A percentile compares a stretch with the other conserved stretches of the same genome.
These are phyloP conservation scores for Lactarius sp. DNA, from an alignment of 768 basidiomycete species.

Conservation along the genomic window DNA sequence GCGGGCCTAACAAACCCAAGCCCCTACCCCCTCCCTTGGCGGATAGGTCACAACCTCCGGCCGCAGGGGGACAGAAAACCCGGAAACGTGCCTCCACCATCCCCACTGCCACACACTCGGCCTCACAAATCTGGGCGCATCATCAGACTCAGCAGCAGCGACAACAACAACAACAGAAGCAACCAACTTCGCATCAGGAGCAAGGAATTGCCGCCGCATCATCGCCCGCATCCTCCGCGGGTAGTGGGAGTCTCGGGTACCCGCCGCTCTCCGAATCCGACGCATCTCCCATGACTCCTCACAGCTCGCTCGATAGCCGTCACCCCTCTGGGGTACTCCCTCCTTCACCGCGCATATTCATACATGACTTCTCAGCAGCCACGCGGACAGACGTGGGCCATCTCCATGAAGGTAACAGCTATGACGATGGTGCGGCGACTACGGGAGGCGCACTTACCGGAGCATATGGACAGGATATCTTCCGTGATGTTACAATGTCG, in stretches of 20 bases:
- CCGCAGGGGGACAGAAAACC: constrained; percentile 1
- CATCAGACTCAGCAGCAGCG: background rate
- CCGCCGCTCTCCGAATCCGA: constrained; percentile 13
- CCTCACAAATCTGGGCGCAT: background rate
- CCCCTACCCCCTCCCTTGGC: background rate
- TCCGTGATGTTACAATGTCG: background rate
- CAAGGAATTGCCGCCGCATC: background rate
- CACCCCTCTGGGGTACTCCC: background rate
- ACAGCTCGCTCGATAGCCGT: constrained; percentile 8
- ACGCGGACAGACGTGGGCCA: background rate
- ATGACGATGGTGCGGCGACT: background rate
- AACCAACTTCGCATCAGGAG: background rate
- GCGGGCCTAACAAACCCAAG: constrained; percentile 58
- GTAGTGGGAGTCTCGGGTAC: constrained; percentile 11
- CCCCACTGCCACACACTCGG: constrained; percentile 13
- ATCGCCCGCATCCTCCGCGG: constrained; percentile 13
- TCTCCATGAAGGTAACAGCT: background rate
- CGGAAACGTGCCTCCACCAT: constrained; percentile 20
- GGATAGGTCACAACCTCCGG: background rate
- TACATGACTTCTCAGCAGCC: background rate
- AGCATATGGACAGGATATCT: constrained; percentile 13
- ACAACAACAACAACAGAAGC: background rate
- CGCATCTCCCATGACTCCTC: constrained; percentile 22
- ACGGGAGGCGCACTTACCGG: background rate
- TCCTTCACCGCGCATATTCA: background rate